Percentiles rank a stretch among this genome's conserved stretches.
Conservation (phyloP, 2,329 filamentous ascomycete species). For the Nakataea oryzae region DNA sequence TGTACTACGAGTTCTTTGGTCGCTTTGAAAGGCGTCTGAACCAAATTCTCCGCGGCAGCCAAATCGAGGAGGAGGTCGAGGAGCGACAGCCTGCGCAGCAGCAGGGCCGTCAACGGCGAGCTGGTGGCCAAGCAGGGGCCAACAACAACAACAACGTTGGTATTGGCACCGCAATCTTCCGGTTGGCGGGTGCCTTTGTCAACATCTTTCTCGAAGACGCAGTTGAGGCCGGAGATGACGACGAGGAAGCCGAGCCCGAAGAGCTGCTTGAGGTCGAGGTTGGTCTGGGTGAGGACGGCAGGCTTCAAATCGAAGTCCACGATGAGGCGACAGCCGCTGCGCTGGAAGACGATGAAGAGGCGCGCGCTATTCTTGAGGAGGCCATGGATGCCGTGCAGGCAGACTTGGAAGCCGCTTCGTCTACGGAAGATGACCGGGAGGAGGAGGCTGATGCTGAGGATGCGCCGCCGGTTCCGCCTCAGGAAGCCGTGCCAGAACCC, state of each 20-base stretch:
- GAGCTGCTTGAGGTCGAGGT: conserved; percentile 13
- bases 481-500: background rate
- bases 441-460: conserved; percentile 4
- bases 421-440: background rate
- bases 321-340: background rate
- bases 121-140: conserved; percentile 9
- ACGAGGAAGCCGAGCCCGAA: conserved; percentile 18
- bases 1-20: conserved; percentile 36
- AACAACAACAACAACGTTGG: conserved; percentile 14
- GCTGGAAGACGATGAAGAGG: background rate
- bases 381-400: background rate
- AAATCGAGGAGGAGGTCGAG: conserved; percentile 11
- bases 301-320: background rate
- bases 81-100: background rate
- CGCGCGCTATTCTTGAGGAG: background rate
- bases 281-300: conserved; percentile 23
- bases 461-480: conserved; percentile 1
- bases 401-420: background rate
- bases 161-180: conserved; percentile 8
- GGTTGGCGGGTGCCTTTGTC: conserved; percentile 13
- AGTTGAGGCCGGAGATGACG: conserved; percentile 11
- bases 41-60: conserved; percentile 28
- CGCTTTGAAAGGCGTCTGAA: conserved; percentile 38
- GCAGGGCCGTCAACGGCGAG: background rate
- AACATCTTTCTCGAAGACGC: conserved; percentile 9